Evolutionary conservation across 352 stramenopile genomes (phyloP).

Genomic region (Lagenidium sp.): DNA sequence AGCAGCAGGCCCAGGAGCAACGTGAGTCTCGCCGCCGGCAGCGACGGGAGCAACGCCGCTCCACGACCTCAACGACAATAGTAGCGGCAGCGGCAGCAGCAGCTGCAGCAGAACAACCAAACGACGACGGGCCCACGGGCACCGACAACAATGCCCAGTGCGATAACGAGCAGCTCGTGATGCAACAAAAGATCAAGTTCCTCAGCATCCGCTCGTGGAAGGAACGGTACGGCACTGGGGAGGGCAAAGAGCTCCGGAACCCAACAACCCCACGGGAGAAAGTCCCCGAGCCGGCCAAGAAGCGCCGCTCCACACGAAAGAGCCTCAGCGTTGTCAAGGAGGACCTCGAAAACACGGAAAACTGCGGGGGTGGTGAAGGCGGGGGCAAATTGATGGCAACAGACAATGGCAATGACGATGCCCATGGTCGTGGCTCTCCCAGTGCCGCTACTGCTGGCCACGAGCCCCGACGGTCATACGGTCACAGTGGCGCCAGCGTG

Average conservation of each 20-base stretch:
- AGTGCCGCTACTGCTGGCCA: not conserved
- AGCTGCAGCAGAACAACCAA: not conserved
- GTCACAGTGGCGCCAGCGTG: constrained; percentile 1
- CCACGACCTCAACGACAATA: constrained; percentile 15
- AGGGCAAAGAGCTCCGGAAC: constrained; percentile 43
- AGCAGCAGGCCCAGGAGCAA: constrained; percentile 12
- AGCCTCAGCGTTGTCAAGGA: constrained; percentile 8
- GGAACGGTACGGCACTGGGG: constrained; percentile 50
- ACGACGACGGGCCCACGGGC: not conserved
- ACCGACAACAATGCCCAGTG: too few species aligned
- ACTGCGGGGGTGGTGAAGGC: not conserved
- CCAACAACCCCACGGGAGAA: constrained; percentile 7
- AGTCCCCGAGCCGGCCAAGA: constrained; percentile 10
- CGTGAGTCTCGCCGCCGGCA: constrained; percentile 9
- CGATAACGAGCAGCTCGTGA: constrained; percentile 5
- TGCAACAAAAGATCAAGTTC: constrained; percentile 30
- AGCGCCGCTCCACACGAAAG: constrained; percentile 9
- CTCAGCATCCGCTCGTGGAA: constrained; percentile 52
- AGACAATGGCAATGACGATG: not conserved
- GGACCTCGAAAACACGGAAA: not conserved
- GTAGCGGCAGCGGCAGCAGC: constrained; percentile 8
- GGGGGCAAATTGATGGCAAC: not conserved
- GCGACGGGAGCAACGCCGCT: constrained; percentile 9
- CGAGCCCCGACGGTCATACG: not conserved
- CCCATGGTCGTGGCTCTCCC: too few species aligned